phyloP scores from a whole-genome alignment of 1,284 basidiomycete genomes.

The Austroboletus rostrupii region DNA sequence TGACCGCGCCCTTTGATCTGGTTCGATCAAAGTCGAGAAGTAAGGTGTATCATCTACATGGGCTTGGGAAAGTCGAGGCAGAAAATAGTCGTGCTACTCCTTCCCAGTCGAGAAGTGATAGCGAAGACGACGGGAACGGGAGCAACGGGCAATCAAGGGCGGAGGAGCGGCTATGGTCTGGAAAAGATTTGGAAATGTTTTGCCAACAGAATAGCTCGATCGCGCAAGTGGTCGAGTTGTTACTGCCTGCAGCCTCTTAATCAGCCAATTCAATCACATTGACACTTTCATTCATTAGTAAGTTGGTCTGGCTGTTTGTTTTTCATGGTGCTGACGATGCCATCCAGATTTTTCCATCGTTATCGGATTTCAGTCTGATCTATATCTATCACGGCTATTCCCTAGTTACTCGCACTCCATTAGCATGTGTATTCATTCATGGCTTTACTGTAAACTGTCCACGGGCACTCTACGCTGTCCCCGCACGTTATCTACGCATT shows the following conservation, averaged over 20 bases:
- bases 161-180: slow-evolving; percentile 58
- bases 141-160: slow-evolving; percentile 26
- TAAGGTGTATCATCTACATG: slow-evolving; percentile 58
- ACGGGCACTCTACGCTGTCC: slow-evolving; percentile 27
- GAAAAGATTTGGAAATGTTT: slow-evolving; percentile 61
- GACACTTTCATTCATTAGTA: slow-evolving; percentile 18
- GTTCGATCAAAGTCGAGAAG: slow-evolving; percentile 68
- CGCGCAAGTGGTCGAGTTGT: slow-evolving; percentile 51
- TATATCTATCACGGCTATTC: slow-evolving; percentile 27
- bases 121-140: slow-evolving; percentile 35
- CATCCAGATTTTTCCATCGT: slow-evolving; percentile 15
- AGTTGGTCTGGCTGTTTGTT: slow-evolving; percentile 8
- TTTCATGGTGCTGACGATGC: slow-evolving; percentile 11
- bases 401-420: slow-evolving; percentile 25
- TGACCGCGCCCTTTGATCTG: slow-evolving; percentile 35
- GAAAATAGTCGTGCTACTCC: slow-evolving; percentile 37
- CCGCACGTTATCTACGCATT: slow-evolving; percentile 17
- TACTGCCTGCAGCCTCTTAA: slow-evolving; percentile 43
- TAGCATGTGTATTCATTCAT: slow-evolving; percentile 30
- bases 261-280: slow-evolving; percentile 23
- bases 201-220: slow-evolving; percentile 73
- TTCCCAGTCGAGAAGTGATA: slow-evolving; percentile 32
- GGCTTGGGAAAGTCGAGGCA: slow-evolving; percentile 56
- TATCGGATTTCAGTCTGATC: slow-evolving; percentile 19
- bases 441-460: slow-evolving; percentile 22